Base-by-base conservation (phyloP, 805 yeast genomes). In the Saturnispora gosingensis region DNA sequence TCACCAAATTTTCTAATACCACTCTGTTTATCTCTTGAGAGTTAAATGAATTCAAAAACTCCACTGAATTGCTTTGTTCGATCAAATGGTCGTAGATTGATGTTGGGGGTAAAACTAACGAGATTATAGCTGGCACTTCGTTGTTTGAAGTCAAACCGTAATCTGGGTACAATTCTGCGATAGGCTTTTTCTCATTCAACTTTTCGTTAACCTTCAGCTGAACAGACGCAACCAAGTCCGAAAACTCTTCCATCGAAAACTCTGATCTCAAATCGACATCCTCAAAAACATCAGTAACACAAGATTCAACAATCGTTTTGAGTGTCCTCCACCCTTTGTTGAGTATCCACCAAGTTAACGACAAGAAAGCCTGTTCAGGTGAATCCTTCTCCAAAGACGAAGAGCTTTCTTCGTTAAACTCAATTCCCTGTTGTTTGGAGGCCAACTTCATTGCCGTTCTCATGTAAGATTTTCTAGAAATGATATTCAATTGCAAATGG, bases 291-390 rank as follows among this genome's bases (percentile, higher is more conserved):
- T 72, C 72, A 30, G 71, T 72, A 3, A 91, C 90, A 4, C 77
- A 69, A 1, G 66, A 62, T 59, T 80, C 79, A 28, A 88, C 78
- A 20, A 74, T 67, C 28, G 72, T 68, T 22, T 78, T 73, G 35
- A 87, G 68, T 34, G 73, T 69, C 22, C 73, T 59, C 89, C 93
- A 88, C 0, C 98, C 98, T 56, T 82, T 79, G 65, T 91, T 89
- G 48, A 91, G 72, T 45, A 91, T 67, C 97, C 97, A 91, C 97
- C 97, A 91, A 54, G 90, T 83, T 55, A 88, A 77, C 0, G 95
- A 84, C 45, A 91, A 72, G 63, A 85, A 91, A 48, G 88, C 84
- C 60, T 93, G 91, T 59, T 85, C 93, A 38, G 83, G 74, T 34
- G 76, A 80, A 57, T 56, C 54, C 25, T 77, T 77, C 16, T 52